A percentile compares a stretch with the other conserved stretches of the same genome.
phyloP scores from a whole-genome alignment of 331 rosid species.

The Telfairia occidentalis region DNA sequence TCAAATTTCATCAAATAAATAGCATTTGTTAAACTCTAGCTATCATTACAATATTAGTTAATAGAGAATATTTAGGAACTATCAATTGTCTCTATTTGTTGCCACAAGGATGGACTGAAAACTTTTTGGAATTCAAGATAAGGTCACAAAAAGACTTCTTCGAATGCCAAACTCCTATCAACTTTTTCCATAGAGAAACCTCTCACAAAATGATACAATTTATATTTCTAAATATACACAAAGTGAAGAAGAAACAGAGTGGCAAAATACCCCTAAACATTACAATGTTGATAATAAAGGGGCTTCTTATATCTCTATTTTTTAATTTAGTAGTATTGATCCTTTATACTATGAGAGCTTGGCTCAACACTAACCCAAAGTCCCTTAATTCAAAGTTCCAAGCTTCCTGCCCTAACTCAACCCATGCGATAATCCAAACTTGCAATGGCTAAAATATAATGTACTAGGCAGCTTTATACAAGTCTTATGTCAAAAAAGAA shows the following conservation, averaged over 20 bases:
- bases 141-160: background rate
- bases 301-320: background rate
- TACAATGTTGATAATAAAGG: background rate
- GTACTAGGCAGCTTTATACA: background rate
- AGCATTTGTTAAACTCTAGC: background rate
- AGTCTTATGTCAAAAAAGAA: conserved; percentile 1
- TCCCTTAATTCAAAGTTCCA: conserved; percentile 7
- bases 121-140: background rate
- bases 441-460: background rate
- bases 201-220: background rate
- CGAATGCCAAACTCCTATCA: background rate
- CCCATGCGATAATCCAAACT: background rate
- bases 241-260: background rate
- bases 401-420: background rate
- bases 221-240: background rate
- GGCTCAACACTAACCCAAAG: background rate
- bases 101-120: background rate
- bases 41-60: background rate
- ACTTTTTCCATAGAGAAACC: background rate
- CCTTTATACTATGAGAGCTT: background rate
- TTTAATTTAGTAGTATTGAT: background rate
- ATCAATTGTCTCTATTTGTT: background rate
- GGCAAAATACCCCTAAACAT: background rate
- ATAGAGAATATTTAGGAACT: background rate
- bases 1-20: background rate